These are phyloP conservation scores for Trypethelium eluteriae DNA, from an alignment of 495 filamentous ascomycete genomes.

Conservation along the genomic window DNA sequence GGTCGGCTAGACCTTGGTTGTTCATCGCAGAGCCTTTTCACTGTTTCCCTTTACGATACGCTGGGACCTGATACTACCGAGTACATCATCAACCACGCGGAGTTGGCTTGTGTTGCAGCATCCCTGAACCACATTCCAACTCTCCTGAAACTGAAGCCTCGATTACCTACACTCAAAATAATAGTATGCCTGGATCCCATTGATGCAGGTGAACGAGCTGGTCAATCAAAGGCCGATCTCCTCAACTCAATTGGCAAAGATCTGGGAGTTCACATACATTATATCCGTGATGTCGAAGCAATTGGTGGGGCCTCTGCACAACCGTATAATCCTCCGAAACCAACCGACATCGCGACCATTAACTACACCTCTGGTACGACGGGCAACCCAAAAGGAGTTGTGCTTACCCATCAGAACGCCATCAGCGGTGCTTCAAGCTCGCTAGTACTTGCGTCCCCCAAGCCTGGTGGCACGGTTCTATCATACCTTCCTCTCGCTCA, in stretches of 20 bases:
- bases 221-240: constrained; percentile 69
- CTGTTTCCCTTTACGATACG: constrained; percentile 94
- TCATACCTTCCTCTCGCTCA: constrained; percentile 94
- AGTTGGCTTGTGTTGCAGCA: constrained; percentile 65
- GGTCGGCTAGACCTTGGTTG: constrained; percentile 65
- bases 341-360: constrained; percentile 79
- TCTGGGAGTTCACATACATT: constrained; percentile 66
- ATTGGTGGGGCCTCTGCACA: constrained; percentile 61
- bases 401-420: constrained; percentile 74
- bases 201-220: constrained; percentile 67
- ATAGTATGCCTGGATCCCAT: constrained; percentile 87
- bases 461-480: constrained; percentile 51
- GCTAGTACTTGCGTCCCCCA: constrained; percentile 45
- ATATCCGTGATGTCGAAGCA: constrained; percentile 68
- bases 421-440: constrained; percentile 60
- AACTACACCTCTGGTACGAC: constrained; percentile 98
- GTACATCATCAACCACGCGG: constrained; percentile 89
- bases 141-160: constrained; percentile 73
- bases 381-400: constrained; percentile 86
- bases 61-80: constrained; percentile 83
- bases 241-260: constrained; percentile 65
- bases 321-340: constrained; percentile 58
- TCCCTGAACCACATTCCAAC: constrained; percentile 79
- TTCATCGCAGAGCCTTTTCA: constrained; percentile 79
- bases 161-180: constrained; percentile 71